Base-by-base conservation (phyloP, 2,329 filamentous ascomycete genomes). In the Ophiostoma quercus region DNA sequence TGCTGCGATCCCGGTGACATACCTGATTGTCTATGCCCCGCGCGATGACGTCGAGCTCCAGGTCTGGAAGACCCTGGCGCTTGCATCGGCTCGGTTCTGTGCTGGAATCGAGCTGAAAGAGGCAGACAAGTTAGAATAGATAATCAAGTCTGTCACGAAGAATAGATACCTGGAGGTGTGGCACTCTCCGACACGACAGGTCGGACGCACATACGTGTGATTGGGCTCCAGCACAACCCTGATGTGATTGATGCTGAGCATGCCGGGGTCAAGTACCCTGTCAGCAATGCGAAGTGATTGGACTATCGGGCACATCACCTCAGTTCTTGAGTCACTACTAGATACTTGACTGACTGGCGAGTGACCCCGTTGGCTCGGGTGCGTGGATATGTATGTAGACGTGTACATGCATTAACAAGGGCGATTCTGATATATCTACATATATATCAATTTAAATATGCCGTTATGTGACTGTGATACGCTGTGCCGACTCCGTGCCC, bases 21-120 rank as follows among this genome's bases (percentile, higher is more conserved):
- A 80, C 68, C 74, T 82, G 39, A 67, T 82, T 63, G 60, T 82
- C 0, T 82, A 82, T 37, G 80, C 80, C 62, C 80, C 80, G 57
- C 73, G 80, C 34, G 74, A 79, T 25, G 76, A 76, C 22, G 75
- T 37, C 0, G 81, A 82, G 73, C 75, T 78, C 37, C 74, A 72
- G 34, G 73, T 78, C 5, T 79, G 78, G 77, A 74, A 71, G 67
- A 67, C 63, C 34, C 71, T 76, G 22, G 72, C 74, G 12, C 67
- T 72, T 25, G 76, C 75, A 1, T 68, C 72, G 0, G 72, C 67
- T 8, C 69, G 71, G n/a, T 71, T 70, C 22, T 60, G 63, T 16
- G 69, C 29, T 1, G 71, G 51, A 34, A 68, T 66, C 5, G 51
- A 57, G 22, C 51, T 57, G 51, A 25, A 57, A 11, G 51, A 25